Percentiles rank a stretch among this genome's conserved stretches.
Conservation (phyloP, 73 alveolate species). For the Paramecium sexaurelia region DNA sequence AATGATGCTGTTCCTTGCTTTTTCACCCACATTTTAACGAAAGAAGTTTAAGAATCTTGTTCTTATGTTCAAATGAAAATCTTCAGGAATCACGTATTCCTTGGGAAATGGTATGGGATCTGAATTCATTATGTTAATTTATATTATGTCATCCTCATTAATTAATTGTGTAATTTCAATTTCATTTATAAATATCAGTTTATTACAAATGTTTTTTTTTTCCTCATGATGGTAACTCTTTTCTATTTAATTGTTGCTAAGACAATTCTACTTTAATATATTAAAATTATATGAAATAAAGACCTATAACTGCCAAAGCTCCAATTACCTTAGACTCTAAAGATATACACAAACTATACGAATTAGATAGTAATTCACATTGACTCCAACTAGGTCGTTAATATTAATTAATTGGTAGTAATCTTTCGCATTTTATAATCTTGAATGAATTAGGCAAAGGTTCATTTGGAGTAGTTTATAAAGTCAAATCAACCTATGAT, state of each 20-base stretch:
- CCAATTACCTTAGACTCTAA: neutral
- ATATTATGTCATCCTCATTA: neutral
- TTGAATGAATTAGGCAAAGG: slow-evolving; percentile 92
- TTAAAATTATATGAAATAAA: slow-evolving; percentile 35
- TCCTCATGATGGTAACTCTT: neutral
- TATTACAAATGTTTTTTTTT: neutral
- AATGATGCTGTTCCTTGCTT: slow-evolving; percentile 66
- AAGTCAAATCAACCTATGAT: slow-evolving; percentile 80
- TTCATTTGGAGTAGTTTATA: slow-evolving; percentile 92
- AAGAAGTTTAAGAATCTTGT: neutral
- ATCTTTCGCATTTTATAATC: slow-evolving; percentile 84
- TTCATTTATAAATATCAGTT: neutral
- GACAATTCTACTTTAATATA: neutral
- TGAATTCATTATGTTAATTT: neutral
- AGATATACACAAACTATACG: neutral
- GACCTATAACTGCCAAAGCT: slow-evolving; percentile 57
- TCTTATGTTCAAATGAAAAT: neutral
- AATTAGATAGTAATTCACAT: slow-evolving; percentile 18
- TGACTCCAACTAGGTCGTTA: slow-evolving; percentile 4
- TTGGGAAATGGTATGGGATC: slow-evolving; percentile 10
- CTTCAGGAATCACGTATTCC: slow-evolving; percentile 1
- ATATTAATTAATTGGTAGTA: slow-evolving; percentile 56
- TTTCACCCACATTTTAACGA: slow-evolving; percentile 72
- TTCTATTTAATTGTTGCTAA: neutral
- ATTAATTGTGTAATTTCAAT: neutral